Conservation (phyloP, 1,284 basidiomycete genomes). For the Rhodotorula sp. region DNA sequence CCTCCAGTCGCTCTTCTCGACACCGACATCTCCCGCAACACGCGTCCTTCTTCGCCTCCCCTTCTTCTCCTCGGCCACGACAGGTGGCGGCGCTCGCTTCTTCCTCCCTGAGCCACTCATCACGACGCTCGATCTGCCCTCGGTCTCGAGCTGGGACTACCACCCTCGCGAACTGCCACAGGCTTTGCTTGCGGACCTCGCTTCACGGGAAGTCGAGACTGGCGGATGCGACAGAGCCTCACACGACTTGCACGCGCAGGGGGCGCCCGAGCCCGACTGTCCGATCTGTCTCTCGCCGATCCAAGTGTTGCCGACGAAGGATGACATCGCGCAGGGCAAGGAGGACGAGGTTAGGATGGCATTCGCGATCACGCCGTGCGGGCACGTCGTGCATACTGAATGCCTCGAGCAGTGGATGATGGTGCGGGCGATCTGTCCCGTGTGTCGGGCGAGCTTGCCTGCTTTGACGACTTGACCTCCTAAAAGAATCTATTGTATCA, state of each 20-base stretch:
- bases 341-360: slow-evolving; percentile 8
- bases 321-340: slow-evolving; percentile 15
- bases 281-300: slow-evolving; percentile 47
- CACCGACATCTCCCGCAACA: slow-evolving; percentile 37
- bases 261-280: slow-evolving; percentile 40
- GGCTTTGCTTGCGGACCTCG: slow-evolving; percentile 2
- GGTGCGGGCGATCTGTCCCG: slow-evolving; percentile 38
- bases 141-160: slow-evolving; percentile 45
- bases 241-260: neutral
- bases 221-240: neutral
- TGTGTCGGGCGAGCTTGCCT: slow-evolving; percentile 27
- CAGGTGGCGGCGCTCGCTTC: slow-evolving; percentile 43
- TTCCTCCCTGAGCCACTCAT: slow-evolving; percentile 39
- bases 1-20: slow-evolving; percentile 37
- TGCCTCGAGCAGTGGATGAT: slow-evolving; percentile 45
- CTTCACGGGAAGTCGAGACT: slow-evolving; percentile 22
- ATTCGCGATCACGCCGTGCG: slow-evolving; percentile 45
- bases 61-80: slow-evolving; percentile 8
- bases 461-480: neutral
- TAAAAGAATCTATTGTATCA: neutral
- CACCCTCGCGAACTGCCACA: slow-evolving; percentile 40
- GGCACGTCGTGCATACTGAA: slow-evolving; percentile 44
- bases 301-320: slow-evolving; percentile 27
- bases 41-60: slow-evolving; percentile 14
- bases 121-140: slow-evolving; percentile 24